Percentiles rank a stretch among this genome's conserved stretches.
phyloP scores from a whole-genome alignment of 306 rosid genomes.

The Gynostemma pentaphyllum region DNA sequence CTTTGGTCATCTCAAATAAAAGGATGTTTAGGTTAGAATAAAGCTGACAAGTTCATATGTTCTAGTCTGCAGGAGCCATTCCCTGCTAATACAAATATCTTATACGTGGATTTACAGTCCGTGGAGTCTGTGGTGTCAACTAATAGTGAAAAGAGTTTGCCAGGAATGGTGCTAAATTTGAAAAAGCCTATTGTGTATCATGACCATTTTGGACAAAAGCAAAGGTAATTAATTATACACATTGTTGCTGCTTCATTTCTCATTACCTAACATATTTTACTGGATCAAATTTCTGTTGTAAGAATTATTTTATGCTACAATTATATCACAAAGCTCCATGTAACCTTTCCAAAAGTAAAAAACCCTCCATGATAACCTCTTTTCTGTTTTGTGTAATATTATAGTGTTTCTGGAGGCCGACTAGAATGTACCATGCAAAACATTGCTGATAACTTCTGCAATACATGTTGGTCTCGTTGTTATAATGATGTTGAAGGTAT shows the following conservation, averaged over 20 bases:
- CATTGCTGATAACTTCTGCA: conserved; percentile 74
- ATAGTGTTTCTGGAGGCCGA: conserved; percentile 77
- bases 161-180: conserved; percentile 95
- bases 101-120: conserved; percentile 77
- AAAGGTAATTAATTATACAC: conserved; percentile 32
- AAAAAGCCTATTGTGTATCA: conserved; percentile 52
- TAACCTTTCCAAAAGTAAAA: too few relatives aligned
- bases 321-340: background rate
- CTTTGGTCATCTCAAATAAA: background rate
- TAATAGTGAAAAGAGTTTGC: conserved; percentile 54
- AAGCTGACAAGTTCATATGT: conserved; percentile 28
- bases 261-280: background rate
- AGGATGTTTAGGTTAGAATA: background rate
- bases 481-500: conserved; percentile 62
- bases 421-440: conserved; percentile 98
- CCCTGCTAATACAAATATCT: conserved; percentile 93
- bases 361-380: background rate
- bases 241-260: background rate
- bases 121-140: conserved; percentile 74
- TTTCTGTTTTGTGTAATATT: background rate
- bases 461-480: conserved; percentile 48
- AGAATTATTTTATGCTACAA: background rate
- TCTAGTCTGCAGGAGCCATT: conserved; percentile 76
- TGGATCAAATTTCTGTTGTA: background rate
- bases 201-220: conserved; percentile 58